Evolutionary conservation across 2,329 filamentous ascomycete species (phyloP), one percentile per base, ranked within the genome.

Genomic region (Venturia carpophila): DNA sequence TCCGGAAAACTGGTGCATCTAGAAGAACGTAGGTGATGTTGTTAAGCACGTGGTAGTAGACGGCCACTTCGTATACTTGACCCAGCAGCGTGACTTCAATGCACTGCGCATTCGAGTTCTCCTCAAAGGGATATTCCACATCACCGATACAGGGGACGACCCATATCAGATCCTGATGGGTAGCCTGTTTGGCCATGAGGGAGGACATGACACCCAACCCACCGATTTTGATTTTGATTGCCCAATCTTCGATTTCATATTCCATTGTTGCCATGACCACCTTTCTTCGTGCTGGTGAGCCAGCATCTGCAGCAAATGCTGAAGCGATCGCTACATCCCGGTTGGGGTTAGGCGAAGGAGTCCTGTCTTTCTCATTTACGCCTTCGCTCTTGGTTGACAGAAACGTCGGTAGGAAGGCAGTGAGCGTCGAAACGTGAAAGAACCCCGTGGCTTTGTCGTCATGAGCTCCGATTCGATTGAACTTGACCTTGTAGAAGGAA

Each of bases 201-300:
- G 87, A 84, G 41, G 86, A 85, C 86, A 89, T 89, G 67, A 88
- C 86, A 72, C 86, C 86, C 5, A 89, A 78, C 67, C 86, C 86
- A 67, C 86, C 86, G 60, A 89, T 89, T 75, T 89, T 89, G 75
- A 89, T 85, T 74, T 87, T 88, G 75, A 89, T 86, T 4, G 75
- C 79, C 84, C 86, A 88, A 71, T 89, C 86, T 65, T 86, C 84
- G 67, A 89, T 88, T 67, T 88, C 85, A 73, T 89, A 89, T 73
- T 89, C 86, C 84, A 89, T 88, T 6, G 86, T 88, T 17, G 85
- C 86, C 64, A 89, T 87, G 27, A 89, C 87, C 83, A 58, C 52
- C 19, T 58, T 58, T 58, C 52, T 58, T 37, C 52, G 27, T 19
- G 30, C 52, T 3, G 52, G 52, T 3, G 52, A 58, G 1, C 52